These are phyloP conservation scores for Sphagnum contortum DNA, from an alignment of 225 moss, liverwort and hornwort genomes.

Conservation along the genomic window DNA sequence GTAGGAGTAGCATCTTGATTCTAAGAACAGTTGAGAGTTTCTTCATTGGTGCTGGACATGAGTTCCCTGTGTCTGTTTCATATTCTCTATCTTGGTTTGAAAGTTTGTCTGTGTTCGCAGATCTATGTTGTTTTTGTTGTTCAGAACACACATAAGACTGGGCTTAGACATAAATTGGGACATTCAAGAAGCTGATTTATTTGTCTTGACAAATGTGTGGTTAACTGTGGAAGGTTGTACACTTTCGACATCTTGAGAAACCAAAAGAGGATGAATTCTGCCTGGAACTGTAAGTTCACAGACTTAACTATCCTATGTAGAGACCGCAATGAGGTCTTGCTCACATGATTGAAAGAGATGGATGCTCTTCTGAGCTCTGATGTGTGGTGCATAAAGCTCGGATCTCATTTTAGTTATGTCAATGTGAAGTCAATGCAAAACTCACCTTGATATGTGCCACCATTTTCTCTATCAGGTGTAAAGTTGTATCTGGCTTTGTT, in stretches of 20 bases:
- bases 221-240: conserved; percentile 29
- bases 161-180: not conserved
- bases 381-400: too few species aligned
- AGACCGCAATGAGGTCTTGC: too few species aligned
- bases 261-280: conserved; percentile 58
- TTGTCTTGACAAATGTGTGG: not conserved
- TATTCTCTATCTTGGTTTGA: too few species aligned
- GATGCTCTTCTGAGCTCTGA: not conserved
- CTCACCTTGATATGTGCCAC: not conserved
- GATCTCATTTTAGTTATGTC: not conserved
- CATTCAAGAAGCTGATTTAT: not conserved
- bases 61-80: not conserved
- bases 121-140: too few species aligned
- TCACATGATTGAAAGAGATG: not conserved
- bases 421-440: not conserved
- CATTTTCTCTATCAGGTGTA: conserved; percentile 32
- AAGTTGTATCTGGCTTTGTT: not conserved
- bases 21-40: not conserved
- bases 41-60: not conserved
- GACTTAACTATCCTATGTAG: too few species aligned
- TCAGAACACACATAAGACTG: too few species aligned
- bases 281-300: conserved; percentile 49
- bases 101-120: too few species aligned
- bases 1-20: not conserved
- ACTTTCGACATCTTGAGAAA: conserved; percentile 53